phyloP scores from a whole-genome alignment of 2,329 filamentous ascomycete species.

The Aspergillus terreus region DNA sequence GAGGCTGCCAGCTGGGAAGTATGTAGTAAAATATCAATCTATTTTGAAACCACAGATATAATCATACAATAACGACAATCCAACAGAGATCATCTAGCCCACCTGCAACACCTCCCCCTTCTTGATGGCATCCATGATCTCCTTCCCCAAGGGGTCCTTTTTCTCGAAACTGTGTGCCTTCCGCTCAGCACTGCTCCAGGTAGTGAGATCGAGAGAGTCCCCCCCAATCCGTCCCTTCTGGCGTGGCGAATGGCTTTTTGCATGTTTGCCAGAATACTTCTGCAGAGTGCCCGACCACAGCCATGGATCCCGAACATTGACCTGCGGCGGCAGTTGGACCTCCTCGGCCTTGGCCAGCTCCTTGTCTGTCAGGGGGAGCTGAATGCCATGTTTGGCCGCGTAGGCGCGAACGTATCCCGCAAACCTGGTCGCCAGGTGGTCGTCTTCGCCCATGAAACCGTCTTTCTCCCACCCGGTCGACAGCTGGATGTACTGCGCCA shows the following conservation, averaged over 20 bases:
- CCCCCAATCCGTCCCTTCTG: constrained; percentile 33
- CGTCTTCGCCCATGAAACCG: neutral
- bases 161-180: constrained; percentile 28
- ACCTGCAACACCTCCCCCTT: constrained; percentile 28
- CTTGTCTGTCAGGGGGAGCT: constrained; percentile 5
- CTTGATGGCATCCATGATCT: constrained; percentile 35
- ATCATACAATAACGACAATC: no score
- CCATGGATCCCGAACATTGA: constrained; percentile 1
- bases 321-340: constrained; percentile 1
- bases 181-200: constrained; percentile 30
- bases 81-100: neutral
- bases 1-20: neutral
- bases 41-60: no score
- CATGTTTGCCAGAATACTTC: neutral
- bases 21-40: neutral
- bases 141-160: constrained; percentile 36
- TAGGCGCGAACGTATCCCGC: constrained; percentile 11
- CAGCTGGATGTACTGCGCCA: constrained; percentile 33
- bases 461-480: neutral
- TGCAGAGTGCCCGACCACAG: neutral
- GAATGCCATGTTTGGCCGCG: constrained; percentile 8
- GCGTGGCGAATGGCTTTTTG: neutral
- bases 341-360: constrained; percentile 24
- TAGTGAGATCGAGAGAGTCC: constrained; percentile 37
- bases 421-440: neutral